A percentile compares a stretch with the other conserved stretches of the same genome.
Evolutionary conservation across 106 monocot genomes (phyloP).

Genomic region (Acorus gramineus): DNA sequence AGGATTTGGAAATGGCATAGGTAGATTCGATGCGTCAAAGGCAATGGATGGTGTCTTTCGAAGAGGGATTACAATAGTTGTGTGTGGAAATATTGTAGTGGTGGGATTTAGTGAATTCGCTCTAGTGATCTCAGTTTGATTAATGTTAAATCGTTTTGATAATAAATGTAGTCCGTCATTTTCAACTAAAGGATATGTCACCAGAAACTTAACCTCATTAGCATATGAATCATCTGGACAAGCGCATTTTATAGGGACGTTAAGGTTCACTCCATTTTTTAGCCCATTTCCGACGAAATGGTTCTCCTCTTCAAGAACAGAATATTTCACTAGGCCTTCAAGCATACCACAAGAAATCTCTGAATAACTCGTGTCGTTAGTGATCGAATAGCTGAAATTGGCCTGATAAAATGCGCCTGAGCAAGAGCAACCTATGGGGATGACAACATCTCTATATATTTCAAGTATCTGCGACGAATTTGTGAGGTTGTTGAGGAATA

Average conservation of each 20-base stretch:
- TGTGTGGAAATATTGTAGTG: conserved; percentile 8
- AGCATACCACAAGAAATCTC: conserved; percentile 17
- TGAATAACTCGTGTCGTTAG: neutral
- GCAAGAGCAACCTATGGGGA: conserved; percentile 20
- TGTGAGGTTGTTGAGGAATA: conserved; percentile 12
- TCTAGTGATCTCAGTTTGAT: conserved; percentile 8
- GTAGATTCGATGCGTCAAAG: neutral
- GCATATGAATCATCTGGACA: conserved; percentile 15
- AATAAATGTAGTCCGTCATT: neutral
- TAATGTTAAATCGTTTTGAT: conserved; percentile 11
- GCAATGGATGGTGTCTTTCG: conserved; percentile 6
- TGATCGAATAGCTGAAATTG: conserved; percentile 1
- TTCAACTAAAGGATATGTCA: conserved; percentile 25
- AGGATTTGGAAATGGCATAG: neutral
- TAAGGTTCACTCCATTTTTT: neutral
- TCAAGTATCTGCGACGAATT: conserved; percentile 9
- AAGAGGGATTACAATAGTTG: conserved; percentile 22
- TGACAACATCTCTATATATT: conserved; percentile 8
- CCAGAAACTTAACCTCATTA: conserved; percentile 13
- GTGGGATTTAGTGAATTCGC: conserved; percentile 5
- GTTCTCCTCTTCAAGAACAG: conserved; percentile 4
- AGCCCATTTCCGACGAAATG: neutral
- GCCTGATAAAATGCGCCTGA: conserved; percentile 4
- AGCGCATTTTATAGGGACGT: conserved; percentile 20
- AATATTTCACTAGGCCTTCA: conserved; percentile 16